Percentiles rank a stretch among this genome's conserved stretches.
These are phyloP conservation scores for Colletotrichum limetticola DNA, from an alignment of 2,329 filamentous ascomycete genomes.

Conservation along the genomic window DNA sequence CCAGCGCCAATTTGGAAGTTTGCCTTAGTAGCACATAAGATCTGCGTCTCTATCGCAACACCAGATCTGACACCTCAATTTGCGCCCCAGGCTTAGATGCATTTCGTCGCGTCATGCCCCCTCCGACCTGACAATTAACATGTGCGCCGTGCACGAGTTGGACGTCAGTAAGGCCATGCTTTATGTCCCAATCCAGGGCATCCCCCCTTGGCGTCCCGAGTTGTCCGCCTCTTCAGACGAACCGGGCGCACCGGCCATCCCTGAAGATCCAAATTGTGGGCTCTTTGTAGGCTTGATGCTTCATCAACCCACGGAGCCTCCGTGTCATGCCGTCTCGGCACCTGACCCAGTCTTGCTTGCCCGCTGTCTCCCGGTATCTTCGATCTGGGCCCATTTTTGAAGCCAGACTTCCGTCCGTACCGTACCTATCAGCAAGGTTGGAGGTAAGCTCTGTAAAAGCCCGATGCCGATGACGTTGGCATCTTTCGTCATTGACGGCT, in stretches of 20 bases:
- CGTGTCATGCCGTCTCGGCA: neutral
- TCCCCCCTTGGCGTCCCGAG: neutral
- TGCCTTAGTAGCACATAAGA: neutral
- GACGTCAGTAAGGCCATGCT: neutral
- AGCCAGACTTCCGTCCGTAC: neutral
- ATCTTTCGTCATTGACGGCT: neutral
- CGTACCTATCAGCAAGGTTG: neutral
- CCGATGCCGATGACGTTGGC: conserved; percentile 12
- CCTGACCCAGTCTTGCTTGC: neutral
- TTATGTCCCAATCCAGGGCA: neutral
- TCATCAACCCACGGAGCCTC: conserved; percentile 13
- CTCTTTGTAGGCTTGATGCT: neutral
- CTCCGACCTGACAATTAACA: neutral
- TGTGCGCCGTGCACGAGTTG: neutral
- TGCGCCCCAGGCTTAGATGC: neutral
- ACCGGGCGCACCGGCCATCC: conserved; percentile 12
- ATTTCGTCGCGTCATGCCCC: neutral
- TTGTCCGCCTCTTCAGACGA: conserved; percentile 21
- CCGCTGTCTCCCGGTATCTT: neutral
- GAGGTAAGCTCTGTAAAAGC: neutral
- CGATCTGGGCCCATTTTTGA: neutral
- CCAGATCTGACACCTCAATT: conserved; percentile 2
- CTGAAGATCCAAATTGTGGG: neutral
- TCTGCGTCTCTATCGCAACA: neutral
- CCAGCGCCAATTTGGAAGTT: neutral